These are phyloP conservation scores for Umbellularia californica DNA, from an alignment of 164 flowering plant genomes.

Conservation along the genomic window DNA sequence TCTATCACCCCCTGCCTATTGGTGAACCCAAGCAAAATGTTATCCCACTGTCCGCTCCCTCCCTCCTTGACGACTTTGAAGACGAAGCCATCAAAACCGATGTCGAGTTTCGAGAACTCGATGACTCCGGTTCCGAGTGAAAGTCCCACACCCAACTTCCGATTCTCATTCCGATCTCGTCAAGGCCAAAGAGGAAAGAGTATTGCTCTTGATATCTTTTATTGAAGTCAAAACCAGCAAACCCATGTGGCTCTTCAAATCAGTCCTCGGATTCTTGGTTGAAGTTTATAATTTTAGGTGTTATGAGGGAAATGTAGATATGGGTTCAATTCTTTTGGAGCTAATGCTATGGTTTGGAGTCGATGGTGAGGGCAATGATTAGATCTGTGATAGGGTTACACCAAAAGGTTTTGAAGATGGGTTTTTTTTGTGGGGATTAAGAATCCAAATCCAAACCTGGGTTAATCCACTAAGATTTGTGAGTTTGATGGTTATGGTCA, in stretches of 20 bases:
- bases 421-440: constrained; percentile 22
- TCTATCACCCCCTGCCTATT: no score
- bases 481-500: constrained; percentile 11
- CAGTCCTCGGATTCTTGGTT: background rate
- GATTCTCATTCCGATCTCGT: background rate
- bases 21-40: no score
- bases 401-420: constrained; percentile 31
- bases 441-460: constrained; percentile 10
- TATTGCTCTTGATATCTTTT: constrained; percentile 46
- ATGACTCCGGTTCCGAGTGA: constrained; percentile 20
- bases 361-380: constrained; percentile 4
- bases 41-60: background rate
- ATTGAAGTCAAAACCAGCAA: constrained; percentile 39
- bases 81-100: background rate
- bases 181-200: constrained; percentile 19
- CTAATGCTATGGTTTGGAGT: constrained; percentile 18
- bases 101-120: constrained; percentile 4
- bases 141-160: background rate
- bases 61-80: background rate
- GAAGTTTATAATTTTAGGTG: background rate
- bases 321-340: constrained; percentile 27
- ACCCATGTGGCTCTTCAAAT: constrained; percentile 11
- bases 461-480: constrained; percentile 9
- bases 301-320: constrained; percentile 28
- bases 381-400: constrained; percentile 29